Evolutionary conservation across 1,284 basidiomycete species (phyloP).

Genomic region (Takashimella tepidaria): DNA sequence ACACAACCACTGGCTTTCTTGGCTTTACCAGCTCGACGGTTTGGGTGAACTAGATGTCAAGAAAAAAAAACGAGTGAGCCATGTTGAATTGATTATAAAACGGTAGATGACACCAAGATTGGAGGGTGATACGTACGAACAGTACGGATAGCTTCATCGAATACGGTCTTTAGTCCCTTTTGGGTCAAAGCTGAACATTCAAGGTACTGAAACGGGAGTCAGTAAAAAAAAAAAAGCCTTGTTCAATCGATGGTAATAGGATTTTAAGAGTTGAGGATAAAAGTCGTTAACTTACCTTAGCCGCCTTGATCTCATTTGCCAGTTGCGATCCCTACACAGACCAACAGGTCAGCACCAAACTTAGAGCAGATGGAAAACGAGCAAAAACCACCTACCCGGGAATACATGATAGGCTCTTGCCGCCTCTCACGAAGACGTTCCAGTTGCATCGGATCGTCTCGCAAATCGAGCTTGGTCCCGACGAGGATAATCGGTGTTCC

Average conservation of each 20-base stretch:
- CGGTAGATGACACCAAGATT: background rate
- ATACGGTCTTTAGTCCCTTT: slow-evolving; percentile 93
- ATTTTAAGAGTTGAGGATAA: background rate
- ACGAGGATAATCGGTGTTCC: slow-evolving; percentile 91
- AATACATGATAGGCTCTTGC: slow-evolving; percentile 87
- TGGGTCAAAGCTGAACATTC: slow-evolving; percentile 74
- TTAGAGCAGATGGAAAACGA: no score
- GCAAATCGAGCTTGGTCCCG: slow-evolving; percentile 95
- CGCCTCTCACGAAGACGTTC: slow-evolving; percentile 91
- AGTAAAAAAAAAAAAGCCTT: no score
- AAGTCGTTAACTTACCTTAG: slow-evolving; percentile 29
- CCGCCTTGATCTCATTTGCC: slow-evolving; percentile 73
- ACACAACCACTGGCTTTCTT: slow-evolving; percentile 38
- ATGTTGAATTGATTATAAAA: no score
- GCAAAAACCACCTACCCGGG: slow-evolving; percentile 29
- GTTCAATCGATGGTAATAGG: no score
- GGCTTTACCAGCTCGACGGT: slow-evolving; percentile 38
- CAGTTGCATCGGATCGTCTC: slow-evolving; percentile 86
- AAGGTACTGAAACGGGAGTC: slow-evolving; percentile 24
- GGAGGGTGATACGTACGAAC: slow-evolving; percentile 57
- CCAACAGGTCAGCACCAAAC: slow-evolving; percentile 37
- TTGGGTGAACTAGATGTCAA: slow-evolving; percentile 44
- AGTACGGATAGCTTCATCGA: slow-evolving; percentile 86
- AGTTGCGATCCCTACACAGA: slow-evolving; percentile 72
- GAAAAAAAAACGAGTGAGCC: background rate